phyloP scores from a whole-genome alignment of 2,329 filamentous ascomycete genomes.

The Aspergillus phoenicis region DNA sequence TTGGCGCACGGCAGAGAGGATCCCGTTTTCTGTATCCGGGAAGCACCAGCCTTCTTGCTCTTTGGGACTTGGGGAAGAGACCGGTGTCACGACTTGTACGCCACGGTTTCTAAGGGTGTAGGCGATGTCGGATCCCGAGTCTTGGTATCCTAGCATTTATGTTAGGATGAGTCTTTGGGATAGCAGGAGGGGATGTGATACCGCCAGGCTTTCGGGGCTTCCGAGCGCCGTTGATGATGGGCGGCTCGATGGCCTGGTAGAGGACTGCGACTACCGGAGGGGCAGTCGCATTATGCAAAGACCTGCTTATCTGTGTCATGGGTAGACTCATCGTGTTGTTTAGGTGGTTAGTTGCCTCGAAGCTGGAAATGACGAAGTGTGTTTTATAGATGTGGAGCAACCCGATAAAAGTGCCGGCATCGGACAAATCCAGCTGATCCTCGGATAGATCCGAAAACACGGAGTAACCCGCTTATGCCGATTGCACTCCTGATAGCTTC shows the following conservation, averaged over 20 bases:
- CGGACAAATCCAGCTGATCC: not conserved
- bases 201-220: slow-evolving; percentile 56
- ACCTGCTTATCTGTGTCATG: not conserved
- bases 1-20: slow-evolving; percentile 42
- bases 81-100: slow-evolving; percentile 38
- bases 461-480: not conserved
- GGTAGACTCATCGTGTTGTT: not conserved
- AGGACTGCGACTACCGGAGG: slow-evolving; percentile 46
- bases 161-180: not conserved
- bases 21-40: slow-evolving; percentile 48
- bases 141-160: slow-evolving; percentile 47
- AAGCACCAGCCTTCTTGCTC: slow-evolving; percentile 46
- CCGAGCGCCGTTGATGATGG: slow-evolving; percentile 50
- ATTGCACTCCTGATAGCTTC: too few relatives aligned
- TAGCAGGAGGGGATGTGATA: slow-evolving; percentile 19
- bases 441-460: not conserved
- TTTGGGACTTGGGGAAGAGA: slow-evolving; percentile 31
- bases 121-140: slow-evolving; percentile 54
- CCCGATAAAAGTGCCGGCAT: not conserved
- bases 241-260: slow-evolving; percentile 52
- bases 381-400: not conserved
- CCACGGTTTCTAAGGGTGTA: slow-evolving; percentile 40
- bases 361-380: not conserved
- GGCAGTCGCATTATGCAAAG: not conserved
- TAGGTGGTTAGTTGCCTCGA: not conserved